A percentile compares a stretch with the other conserved stretches of the same genome.
Conservation (phyloP, 495 filamentous ascomycete species). For the Pyronema domesticum region DNA sequence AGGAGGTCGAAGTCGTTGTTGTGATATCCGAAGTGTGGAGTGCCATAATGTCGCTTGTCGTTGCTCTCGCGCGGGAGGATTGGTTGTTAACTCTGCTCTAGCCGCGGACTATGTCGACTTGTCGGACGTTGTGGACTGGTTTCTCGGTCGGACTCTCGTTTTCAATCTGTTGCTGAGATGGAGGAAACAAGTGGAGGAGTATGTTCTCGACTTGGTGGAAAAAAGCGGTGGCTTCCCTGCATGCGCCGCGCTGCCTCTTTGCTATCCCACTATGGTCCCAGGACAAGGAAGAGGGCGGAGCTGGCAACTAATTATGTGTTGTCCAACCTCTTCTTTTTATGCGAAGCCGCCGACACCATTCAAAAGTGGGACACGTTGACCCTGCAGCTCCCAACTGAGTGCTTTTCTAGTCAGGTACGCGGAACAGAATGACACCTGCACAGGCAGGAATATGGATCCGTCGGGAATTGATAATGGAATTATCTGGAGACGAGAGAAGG, state of each 20-base stretch:
- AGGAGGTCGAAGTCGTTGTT: background rate
- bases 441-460: background rate
- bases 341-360: background rate
- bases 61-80: background rate
- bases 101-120: background rate
- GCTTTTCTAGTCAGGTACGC: background rate
- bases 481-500: background rate
- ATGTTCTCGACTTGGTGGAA: background rate
- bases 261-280: no score
- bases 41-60: background rate
- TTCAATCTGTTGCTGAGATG: background rate
- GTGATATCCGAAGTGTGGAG: background rate
- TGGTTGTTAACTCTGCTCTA: background rate
- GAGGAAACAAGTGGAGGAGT: background rate
- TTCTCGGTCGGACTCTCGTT: no score
- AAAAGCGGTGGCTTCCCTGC: background rate
- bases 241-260: background rate
- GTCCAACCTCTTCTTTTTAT: background rate
- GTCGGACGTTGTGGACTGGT: background rate
- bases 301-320: background rate
- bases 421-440: background rate
- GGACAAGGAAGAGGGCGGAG: background rate
- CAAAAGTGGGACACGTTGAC: background rate
- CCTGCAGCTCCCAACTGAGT: background rate
- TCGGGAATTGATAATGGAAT: background rate